Conservation (phyloP, 306 rosid species). For the Styphnolobium japonicum region DNA sequence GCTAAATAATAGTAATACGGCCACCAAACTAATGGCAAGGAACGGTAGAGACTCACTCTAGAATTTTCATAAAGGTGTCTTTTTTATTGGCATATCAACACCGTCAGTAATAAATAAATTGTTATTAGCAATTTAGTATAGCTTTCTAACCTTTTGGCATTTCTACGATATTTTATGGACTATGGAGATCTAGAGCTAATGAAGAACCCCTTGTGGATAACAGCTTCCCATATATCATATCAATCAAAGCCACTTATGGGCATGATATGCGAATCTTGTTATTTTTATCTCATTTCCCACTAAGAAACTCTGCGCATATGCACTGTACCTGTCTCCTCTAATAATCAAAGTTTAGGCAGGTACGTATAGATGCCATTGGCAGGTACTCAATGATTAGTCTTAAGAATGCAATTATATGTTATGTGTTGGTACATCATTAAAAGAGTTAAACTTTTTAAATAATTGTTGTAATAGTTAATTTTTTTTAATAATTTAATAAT, state of each 20-base stretch:
- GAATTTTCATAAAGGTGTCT: not conserved
- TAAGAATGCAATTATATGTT: not conserved
- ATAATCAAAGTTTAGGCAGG: not conserved
- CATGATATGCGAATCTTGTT: not conserved
- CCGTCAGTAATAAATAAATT: not conserved
- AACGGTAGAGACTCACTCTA: not conserved
- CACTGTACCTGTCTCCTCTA: not conserved
- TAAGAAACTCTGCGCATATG: not conserved
- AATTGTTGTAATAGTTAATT: too few species aligned
- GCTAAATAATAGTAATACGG: not conserved
- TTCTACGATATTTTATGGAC: not conserved
- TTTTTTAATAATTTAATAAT: too few species aligned
- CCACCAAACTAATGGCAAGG: not conserved
- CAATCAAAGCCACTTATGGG: slow-evolving; percentile 5
- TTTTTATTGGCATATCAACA: not conserved
- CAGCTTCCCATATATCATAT: not conserved
- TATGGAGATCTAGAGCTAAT: not conserved
- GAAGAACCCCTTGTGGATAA: not conserved
- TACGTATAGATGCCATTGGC: not conserved
- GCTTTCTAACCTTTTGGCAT: not conserved
- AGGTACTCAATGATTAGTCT: not conserved
- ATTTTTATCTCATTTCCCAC: not conserved
- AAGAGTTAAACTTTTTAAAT: too few species aligned
- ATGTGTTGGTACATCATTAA: too few species aligned
- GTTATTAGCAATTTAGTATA: not conserved